phyloP scores from a whole-genome alignment of 2,329 filamentous ascomycete species.

The Sordariomycetes sp. region DNA sequence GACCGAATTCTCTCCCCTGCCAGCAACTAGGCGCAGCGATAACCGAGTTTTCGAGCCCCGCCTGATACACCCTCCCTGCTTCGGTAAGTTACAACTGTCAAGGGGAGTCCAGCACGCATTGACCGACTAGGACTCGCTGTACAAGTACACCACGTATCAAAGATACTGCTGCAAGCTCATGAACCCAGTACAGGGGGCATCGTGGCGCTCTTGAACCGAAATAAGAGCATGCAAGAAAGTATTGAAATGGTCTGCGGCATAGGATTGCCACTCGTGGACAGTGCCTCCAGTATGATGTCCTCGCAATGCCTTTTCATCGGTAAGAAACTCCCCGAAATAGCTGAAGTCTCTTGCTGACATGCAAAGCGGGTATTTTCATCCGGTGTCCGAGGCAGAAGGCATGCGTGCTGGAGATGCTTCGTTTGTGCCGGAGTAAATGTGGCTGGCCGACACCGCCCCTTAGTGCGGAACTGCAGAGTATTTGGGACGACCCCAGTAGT shows the following conservation, averaged over 20 bases:
- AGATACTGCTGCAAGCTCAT: constrained; percentile 9
- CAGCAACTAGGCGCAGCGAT: constrained; percentile 9
- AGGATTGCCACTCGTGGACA: constrained; percentile 10
- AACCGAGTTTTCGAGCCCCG: constrained; percentile 8
- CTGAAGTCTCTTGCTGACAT: neutral
- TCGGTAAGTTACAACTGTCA: constrained; percentile 7
- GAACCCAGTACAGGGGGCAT: constrained; percentile 9
- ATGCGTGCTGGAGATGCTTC: constrained; percentile 10
- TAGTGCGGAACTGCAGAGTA: constrained; percentile 9
- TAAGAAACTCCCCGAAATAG: constrained; percentile 1
- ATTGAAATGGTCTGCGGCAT: constrained; percentile 13
- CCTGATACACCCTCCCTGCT: constrained; percentile 9
- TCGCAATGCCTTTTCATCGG: constrained; percentile 14
- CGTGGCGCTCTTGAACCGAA: constrained; percentile 9
- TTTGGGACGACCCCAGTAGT: constrained; percentile 9
- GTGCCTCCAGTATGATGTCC: constrained; percentile 12
- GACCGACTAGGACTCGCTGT: constrained; percentile 9
- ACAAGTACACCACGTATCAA: constrained; percentile 10
- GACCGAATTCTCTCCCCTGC: constrained; percentile 31
- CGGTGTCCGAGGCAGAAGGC: constrained; percentile 8
- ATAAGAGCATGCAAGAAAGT: constrained; percentile 9
- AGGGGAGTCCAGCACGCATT: neutral
- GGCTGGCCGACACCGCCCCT: constrained; percentile 13
- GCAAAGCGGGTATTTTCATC: constrained; percentile 3
- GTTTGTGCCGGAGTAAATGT: constrained; percentile 11